phyloP scores from a whole-genome alignment of 169 alveolate genomes.

The Miamiensis avidus region DNA sequence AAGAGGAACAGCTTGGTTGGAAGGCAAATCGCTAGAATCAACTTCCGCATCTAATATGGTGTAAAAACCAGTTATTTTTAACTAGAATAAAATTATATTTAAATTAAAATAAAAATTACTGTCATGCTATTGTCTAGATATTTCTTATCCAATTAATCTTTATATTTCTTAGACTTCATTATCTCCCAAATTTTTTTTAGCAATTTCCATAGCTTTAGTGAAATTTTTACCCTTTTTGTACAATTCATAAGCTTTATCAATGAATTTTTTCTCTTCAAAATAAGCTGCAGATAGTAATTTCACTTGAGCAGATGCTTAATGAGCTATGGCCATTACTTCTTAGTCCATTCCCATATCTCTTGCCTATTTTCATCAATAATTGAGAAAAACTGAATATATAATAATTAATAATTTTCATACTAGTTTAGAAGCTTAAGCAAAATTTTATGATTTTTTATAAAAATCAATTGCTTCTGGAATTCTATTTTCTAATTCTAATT shows the following conservation, averaged over 20 bases:
- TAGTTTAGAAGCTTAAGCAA: conserved; percentile 82
- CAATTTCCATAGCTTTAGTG: conserved; percentile 80
- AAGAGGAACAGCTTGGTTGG: neutral
- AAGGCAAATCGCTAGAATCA: neutral
- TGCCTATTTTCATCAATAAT: conserved; percentile 42
- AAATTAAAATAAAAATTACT: too few relatives aligned
- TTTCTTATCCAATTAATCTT: conserved; percentile 23
- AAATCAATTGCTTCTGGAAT: conserved; percentile 78
- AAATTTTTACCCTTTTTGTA: conserved; percentile 82
- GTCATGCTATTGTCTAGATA: neutral
- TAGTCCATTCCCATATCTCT: conserved; percentile 72
- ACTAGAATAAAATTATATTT: too few relatives aligned
- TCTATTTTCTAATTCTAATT: conserved; percentile 64
- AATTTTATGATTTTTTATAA: conserved; percentile 78
- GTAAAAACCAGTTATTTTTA: too few relatives aligned
- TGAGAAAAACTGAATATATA: too few relatives aligned
- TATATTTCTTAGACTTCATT: conserved; percentile 45
- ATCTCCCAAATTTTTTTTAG: conserved; percentile 46
- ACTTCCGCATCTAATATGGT: too few relatives aligned
- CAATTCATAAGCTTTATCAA: conserved; percentile 80
- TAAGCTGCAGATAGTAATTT: conserved; percentile 78
- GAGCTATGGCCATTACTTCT: conserved; percentile 74
- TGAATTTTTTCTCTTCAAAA: conserved; percentile 76
- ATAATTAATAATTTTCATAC: neutral
- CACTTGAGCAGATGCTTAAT: conserved; percentile 62